Evolutionary conservation across 768 basidiomycete genomes (phyloP), one percentile per base, ranked within the genome.

Genomic region (Dentipellis sp.): DNA sequence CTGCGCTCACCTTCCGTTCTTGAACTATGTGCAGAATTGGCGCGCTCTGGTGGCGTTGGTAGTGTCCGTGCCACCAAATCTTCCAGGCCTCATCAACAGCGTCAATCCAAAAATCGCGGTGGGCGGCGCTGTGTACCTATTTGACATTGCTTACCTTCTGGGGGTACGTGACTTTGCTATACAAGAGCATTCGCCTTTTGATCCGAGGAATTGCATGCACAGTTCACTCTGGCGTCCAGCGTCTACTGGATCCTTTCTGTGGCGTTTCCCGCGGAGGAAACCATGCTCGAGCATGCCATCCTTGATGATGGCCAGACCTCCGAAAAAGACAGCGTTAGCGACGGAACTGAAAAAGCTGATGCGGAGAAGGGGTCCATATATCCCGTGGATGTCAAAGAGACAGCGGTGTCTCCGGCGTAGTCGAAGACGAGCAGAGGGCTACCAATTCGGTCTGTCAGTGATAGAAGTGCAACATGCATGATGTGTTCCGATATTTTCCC

Each of bases 81-180:
- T 94, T 16, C 91, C 91, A 0, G 91, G 92, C 2, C 75, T 94
- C 51, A 79, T 88, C 57, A 77, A 81, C 62, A 82, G 81, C 42
- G 91, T 95, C 69, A 84, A 88, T 63, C 67, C 79, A 2, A 72
- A 68, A 10, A 77, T 93, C 64, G 57, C 74, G 0, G 82, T 90
- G 23, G 87, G 87, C 16, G 72, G 79, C 35, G 77, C 75, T 1
- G 64, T 64, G 1, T 76, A 73, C 58, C 66, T 89, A 9, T 91
- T 84, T 64, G 80, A 86, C 64, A 76, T 91, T 58, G 79, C 84
- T 2, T 93, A 85, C 83, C 65, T 92, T 16, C 88, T 83, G 63
- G 86, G 86, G 55, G 86, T 88, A 68, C 54, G 37, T 45, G 53
- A 7, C 10, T 39, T 22, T 46, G 8, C 40, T 37, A 8, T 21